These are phyloP conservation scores for Potentilla sterilis DNA, from an alignment of 306 rosid genomes.

Conservation along the genomic window DNA sequence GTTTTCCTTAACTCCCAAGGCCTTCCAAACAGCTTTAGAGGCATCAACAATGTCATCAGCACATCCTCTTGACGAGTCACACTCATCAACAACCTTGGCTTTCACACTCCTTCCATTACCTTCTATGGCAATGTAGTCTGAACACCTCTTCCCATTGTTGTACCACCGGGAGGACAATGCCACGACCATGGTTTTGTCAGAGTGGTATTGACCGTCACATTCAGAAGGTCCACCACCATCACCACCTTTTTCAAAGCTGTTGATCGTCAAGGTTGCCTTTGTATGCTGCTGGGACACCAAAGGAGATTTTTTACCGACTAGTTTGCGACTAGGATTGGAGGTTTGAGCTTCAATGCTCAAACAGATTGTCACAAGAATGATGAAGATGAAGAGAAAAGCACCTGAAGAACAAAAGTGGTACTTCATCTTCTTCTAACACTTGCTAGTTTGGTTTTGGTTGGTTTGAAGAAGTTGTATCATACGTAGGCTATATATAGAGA, in stretches of 20 bases:
- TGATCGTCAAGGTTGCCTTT: not conserved
- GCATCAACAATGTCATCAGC: slow-evolving; percentile 32
- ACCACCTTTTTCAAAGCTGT: slow-evolving; percentile 9
- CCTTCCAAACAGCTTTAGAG: slow-evolving; percentile 30
- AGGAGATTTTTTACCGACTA: not conserved
- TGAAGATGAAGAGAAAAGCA: slow-evolving; percentile 9
- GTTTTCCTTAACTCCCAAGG: slow-evolving; percentile 14
- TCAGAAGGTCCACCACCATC: slow-evolving; percentile 30
- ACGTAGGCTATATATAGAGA: not conserved
- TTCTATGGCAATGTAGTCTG: slow-evolving; percentile 19
- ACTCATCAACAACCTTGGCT: slow-evolving; percentile 58
- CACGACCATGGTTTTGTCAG: slow-evolving; percentile 26
- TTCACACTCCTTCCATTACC: slow-evolving; percentile 43
- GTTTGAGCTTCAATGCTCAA: not conserved
- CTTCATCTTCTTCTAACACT: not conserved
- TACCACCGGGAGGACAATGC: slow-evolving; percentile 46
- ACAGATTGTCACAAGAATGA: not conserved
- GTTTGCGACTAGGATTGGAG: not conserved
- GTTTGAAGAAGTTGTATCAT: not conserved
- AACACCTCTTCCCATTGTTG: slow-evolving; percentile 29
- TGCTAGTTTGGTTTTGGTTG: not conserved
- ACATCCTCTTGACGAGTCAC: slow-evolving; percentile 53
- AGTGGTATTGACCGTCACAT: slow-evolving; percentile 39
- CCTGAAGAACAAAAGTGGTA: not conserved
- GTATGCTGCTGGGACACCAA: not conserved